A percentile compares a stretch with the other conserved stretches of the same genome.
Evolutionary conservation across 2,329 filamentous ascomycete genomes (phyloP).

Genomic region (Cladosporium velox): DNA sequence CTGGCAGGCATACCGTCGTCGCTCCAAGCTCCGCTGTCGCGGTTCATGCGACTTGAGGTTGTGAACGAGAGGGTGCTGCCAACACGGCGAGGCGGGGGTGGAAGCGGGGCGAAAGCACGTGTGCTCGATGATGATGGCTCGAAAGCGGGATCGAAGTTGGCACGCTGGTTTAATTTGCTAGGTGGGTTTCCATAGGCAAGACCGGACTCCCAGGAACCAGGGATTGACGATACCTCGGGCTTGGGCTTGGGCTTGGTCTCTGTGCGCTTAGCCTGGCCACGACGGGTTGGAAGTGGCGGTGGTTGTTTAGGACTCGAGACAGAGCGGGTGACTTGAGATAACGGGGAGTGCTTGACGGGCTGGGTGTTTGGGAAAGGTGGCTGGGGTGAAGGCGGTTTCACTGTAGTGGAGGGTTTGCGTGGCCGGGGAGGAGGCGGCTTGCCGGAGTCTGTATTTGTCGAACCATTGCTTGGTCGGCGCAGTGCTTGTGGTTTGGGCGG

Average conservation of each 20-base stretch:
- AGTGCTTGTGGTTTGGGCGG: conserved; percentile 37
- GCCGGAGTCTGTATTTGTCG: conserved; percentile 12
- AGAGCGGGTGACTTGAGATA: conserved; percentile 39
- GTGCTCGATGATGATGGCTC: conserved; percentile 11
- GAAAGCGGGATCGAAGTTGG: conserved; percentile 18
- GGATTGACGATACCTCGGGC: conserved; percentile 40
- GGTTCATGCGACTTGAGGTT: conserved; percentile 24
- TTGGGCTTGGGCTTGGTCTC: conserved; percentile 40
- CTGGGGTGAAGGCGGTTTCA: conserved; percentile 24
- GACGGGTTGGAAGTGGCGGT: conserved; percentile 39
- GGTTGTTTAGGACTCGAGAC: conserved; percentile 26
- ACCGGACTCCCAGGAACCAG: conserved; percentile 26
- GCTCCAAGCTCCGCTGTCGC: conserved; percentile 33
- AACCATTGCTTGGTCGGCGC: conserved; percentile 20
- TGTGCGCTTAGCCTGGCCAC: conserved; percentile 42
- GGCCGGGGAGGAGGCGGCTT: conserved; percentile 37
- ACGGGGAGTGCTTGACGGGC: conserved; percentile 31
- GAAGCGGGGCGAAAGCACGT: conserved; percentile 23
- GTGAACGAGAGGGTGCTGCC: conserved; percentile 19
- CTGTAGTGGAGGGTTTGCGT: conserved; percentile 39
- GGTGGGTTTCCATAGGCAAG: conserved; percentile 7
- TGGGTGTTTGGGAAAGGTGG: conserved; percentile 15
- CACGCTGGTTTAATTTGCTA: not conserved
- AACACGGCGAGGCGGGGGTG: conserved; percentile 8
- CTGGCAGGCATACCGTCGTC: conserved; percentile 31